Conservation (phyloP, 2,329 filamentous ascomycete species). For the Leptographium radiaticola region DNA sequence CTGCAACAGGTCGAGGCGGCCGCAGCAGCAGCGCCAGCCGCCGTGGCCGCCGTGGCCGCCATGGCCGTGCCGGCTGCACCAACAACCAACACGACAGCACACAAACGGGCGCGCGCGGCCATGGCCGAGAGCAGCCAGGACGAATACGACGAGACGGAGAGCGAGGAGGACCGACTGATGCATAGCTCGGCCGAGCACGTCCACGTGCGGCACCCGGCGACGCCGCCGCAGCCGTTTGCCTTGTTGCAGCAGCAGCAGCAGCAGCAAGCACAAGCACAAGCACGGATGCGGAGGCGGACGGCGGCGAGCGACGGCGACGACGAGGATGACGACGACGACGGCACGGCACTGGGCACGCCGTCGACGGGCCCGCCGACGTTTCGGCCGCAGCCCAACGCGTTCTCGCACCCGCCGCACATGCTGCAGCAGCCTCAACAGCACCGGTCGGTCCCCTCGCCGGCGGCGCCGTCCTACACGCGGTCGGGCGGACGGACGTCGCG, state of each 20-base stretch:
- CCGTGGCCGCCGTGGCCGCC: neutral
- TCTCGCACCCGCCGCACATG: conserved; percentile 63
- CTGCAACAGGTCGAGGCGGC: conserved; percentile 20
- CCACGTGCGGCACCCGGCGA: conserved; percentile 23
- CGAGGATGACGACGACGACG: conserved; percentile 50
- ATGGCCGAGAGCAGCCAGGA: conserved; percentile 65
- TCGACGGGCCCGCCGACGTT: conserved; percentile 44
- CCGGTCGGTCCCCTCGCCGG: conserved; percentile 34
- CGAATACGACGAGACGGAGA: conserved; percentile 89
- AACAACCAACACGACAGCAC: conserved; percentile 21
- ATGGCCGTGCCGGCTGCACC: conserved; percentile 12
- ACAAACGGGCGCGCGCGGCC: neutral
- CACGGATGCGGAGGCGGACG: conserved; percentile 14
- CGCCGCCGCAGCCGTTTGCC: conserved; percentile 9
- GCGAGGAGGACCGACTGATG: conserved; percentile 61
- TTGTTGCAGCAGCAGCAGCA: conserved; percentile 2
- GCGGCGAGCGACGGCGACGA: conserved; percentile 19
- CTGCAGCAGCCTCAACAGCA: conserved; percentile 33
- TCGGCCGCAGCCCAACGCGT: conserved; percentile 82
- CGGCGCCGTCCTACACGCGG: conserved; percentile 30
- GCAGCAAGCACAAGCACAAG: neutral
- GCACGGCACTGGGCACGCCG: conserved; percentile 60
- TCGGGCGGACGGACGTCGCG: conserved; percentile 31
- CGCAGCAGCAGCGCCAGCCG: neutral
- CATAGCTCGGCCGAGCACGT: conserved; percentile 46